phyloP scores from a whole-genome alignment of 805 yeast species.

The Spathaspora passalidarum region DNA sequence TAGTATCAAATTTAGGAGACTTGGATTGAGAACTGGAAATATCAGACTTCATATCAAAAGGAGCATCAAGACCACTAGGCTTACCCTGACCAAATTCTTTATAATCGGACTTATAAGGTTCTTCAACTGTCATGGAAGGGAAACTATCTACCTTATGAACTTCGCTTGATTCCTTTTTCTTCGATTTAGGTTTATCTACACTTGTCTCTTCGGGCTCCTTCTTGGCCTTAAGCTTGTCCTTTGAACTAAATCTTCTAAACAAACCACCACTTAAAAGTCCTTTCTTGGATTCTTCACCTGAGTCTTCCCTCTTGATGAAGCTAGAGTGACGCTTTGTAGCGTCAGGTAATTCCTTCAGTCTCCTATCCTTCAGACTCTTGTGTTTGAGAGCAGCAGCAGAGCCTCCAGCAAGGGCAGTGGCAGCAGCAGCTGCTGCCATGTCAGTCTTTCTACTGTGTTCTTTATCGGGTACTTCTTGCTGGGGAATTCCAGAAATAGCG shows the following conservation, averaged over 20 bases:
- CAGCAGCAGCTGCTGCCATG: conserved; percentile 6
- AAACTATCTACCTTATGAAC: neutral
- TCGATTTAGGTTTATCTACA: neutral
- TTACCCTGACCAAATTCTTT: no score
- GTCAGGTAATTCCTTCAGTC: neutral
- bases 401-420: conserved; percentile 8
- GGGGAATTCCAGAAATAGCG: neutral
- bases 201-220: neutral
- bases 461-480: neutral
- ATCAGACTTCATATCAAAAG: no score
- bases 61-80: no score
- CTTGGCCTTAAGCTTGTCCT: neutral
- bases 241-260: neutral
- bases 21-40: no score
- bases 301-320: neutral
- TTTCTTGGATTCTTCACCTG: neutral
- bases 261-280: conserved; percentile 2
- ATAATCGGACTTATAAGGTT: neutral
- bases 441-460: conserved; percentile 2
- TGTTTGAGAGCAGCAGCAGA: neutral
- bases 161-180: neutral
- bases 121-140: neutral
- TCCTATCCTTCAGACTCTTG: neutral
- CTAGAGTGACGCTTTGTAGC: neutral
- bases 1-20: neutral